Base-by-base conservation (phyloP, 108 stramenopile genomes). In the Thalassiosira profunda region DNA sequence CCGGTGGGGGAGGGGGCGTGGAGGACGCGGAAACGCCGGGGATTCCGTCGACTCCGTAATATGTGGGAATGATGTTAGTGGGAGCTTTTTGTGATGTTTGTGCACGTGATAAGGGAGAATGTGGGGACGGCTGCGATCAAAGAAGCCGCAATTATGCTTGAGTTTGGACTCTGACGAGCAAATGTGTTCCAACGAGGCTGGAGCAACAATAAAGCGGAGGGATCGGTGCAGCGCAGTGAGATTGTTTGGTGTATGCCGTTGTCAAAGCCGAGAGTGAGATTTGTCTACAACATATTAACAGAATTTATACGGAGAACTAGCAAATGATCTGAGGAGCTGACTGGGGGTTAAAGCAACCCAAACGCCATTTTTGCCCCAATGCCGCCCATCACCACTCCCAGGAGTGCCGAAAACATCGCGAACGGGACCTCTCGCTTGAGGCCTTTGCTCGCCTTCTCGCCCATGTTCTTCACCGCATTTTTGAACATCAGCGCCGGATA, bases 401-500 rank as follows among this genome's bases (percentile, higher is more conserved):
- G 38, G n/a, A 65, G 51, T 7, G 74, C 79, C 23, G 76, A 57
- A 31, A 73, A 75, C 74, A 75, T 80, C n/a, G 81, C 72, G 40
- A 83, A 66, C 44, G 70, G 75, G 26, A 81, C 83, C 60, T 85
- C 79, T 21, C 70, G 52, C 63, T 72, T 67, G 28, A 80, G 53
- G 12, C 60, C 77, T 23, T 70, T 68, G 48, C 74, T 79, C n/a
- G 76, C 83, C 63, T 72, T 76, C 25, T 65, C 74, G 5, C 81
- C 81, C 81, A 82, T 76, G n/a, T 77, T 77, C 60, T 69, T 80
- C 28, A 83, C 81, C 37, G 84, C 84, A 26, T 65, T 41, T 12
- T 55, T 76, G 61, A 89, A 89, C 94, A 98, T 97, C 38, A 96
- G 70, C 11, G 94, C 82, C 1, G 97, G 97, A 71, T 93, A 93